These are phyloP conservation scores for Hamigera avellanea DNA, from an alignment of 495 filamentous ascomycete species.

Conservation along the genomic window DNA sequence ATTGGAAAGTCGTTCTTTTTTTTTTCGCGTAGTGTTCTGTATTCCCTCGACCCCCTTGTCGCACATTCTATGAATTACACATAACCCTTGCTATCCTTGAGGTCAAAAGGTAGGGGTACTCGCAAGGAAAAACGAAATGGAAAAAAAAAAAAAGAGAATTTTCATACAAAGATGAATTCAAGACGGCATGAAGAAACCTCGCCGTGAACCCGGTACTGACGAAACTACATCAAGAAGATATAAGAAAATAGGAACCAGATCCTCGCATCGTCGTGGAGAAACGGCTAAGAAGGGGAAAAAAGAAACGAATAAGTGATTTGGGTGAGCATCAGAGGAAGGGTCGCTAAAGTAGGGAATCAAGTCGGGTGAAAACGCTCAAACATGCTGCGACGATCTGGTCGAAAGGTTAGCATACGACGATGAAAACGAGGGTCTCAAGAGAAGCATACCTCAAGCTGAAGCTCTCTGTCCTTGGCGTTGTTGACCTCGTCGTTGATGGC, in stretches of 20 bases:
- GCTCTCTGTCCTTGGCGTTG: constrained; percentile 74
- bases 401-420: constrained; percentile 10
- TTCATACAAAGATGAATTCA: background rate
- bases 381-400: constrained; percentile 78
- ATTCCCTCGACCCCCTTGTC: too few relatives aligned
- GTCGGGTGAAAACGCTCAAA: constrained; percentile 89
- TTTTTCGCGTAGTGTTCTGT: too few relatives aligned
- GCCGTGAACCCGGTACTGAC: too few relatives aligned
- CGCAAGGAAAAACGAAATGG: too few relatives aligned
- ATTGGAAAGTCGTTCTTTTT: too few relatives aligned
- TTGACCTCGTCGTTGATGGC: constrained; percentile 80
- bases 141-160: background rate
- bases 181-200: background rate
- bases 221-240: constrained; percentile 26
- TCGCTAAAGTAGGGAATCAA: constrained; percentile 77
- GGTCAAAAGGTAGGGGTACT: too few relatives aligned
- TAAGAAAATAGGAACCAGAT: constrained; percentile 10
- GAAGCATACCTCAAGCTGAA: constrained; percentile 75
- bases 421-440: background rate
- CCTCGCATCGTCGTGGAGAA: constrained; percentile 5
- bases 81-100: too few relatives aligned
- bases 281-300: constrained; percentile 5
- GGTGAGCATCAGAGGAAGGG: background rate
- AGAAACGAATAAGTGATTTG: constrained; percentile 6
- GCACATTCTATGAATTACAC: too few relatives aligned